Evolutionary conservation across 2,329 filamentous ascomycete genomes (phyloP).

Genomic region (Hawksworthiomyces lignivorus): DNA sequence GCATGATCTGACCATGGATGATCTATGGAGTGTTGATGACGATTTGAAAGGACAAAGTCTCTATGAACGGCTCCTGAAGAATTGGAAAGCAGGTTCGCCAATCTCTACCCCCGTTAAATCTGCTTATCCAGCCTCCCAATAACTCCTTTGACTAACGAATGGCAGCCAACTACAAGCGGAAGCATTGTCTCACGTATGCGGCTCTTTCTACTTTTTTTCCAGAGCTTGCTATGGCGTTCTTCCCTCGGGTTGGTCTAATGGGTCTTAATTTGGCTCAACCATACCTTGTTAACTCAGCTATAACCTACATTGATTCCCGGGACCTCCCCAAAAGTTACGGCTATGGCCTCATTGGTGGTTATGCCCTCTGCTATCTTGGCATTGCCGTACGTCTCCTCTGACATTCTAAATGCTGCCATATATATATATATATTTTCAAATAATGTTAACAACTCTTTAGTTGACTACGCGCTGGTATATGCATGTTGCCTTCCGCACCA

Average conservation of each 20-base stretch:
- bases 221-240: conserved; percentile 7
- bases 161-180: conserved; percentile 5
- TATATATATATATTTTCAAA: background rate
- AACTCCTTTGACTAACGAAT: background rate
- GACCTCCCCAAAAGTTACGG: conserved; percentile 6
- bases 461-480: conserved; percentile 12
- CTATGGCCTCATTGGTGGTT: conserved; percentile 15
- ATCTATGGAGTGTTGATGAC: conserved; percentile 8
- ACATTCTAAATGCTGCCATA: too few species aligned
- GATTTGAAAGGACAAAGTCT: conserved; percentile 6
- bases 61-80: conserved; percentile 4
- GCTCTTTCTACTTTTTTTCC: conserved; percentile 5
- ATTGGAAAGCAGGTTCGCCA: conserved; percentile 8
- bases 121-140: background rate
- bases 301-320: conserved; percentile 4
- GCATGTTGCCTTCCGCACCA: conserved; percentile 11
- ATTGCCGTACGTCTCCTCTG: conserved; percentile 10
- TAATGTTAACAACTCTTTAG: background rate
- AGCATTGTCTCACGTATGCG: conserved; percentile 10
- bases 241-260: conserved; percentile 10
- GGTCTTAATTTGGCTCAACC: conserved; percentile 12
- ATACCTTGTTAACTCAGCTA: conserved; percentile 11
- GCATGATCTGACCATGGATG: conserved; percentile 29
- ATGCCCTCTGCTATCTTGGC: conserved; percentile 8
- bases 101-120: too few species aligned